Conservation (phyloP, 345 rosid genomes). For the Linum lewisii region DNA sequence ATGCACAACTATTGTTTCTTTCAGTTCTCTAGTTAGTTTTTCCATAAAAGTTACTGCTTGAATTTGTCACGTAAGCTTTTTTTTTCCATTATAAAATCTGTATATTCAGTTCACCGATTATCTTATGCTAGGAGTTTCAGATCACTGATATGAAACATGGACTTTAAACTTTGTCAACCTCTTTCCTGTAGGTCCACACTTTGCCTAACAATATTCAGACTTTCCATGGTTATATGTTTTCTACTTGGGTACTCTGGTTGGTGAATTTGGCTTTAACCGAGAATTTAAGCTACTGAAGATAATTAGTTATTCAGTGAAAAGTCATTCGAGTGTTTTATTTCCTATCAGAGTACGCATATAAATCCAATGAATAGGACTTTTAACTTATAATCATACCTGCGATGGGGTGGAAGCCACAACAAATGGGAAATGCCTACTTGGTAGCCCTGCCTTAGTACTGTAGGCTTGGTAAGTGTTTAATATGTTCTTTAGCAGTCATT, state of each 20-base stretch:
- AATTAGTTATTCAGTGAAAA: neutral
- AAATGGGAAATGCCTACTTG: slow-evolving; percentile 12
- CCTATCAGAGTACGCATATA: neutral
- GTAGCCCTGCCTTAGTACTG: slow-evolving; percentile 7
- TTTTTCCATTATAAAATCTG: no score
- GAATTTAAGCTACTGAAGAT: neutral
- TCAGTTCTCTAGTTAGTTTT: neutral
- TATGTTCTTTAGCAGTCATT: neutral
- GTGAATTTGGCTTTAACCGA: neutral
- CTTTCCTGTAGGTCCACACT: neutral
- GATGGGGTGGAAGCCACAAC: slow-evolving; percentile 16
- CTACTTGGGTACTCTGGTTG: neutral
- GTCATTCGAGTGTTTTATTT: slow-evolving; percentile 3
- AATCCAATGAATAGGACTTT: slow-evolving; percentile 11
- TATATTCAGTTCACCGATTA: no score
- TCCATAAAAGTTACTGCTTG: neutral
- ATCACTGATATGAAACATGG: neutral
- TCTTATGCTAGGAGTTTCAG: neutral
- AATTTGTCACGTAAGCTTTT: no score
- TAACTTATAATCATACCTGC: slow-evolving; percentile 10
- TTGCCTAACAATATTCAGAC: neutral
- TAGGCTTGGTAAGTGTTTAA: slow-evolving; percentile 8
- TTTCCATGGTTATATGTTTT: slow-evolving; percentile 2
- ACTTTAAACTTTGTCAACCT: neutral
- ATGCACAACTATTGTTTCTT: neutral